Base-by-base conservation (phyloP, 1,284 basidiomycete species). In the Leccinum insolens region DNA sequence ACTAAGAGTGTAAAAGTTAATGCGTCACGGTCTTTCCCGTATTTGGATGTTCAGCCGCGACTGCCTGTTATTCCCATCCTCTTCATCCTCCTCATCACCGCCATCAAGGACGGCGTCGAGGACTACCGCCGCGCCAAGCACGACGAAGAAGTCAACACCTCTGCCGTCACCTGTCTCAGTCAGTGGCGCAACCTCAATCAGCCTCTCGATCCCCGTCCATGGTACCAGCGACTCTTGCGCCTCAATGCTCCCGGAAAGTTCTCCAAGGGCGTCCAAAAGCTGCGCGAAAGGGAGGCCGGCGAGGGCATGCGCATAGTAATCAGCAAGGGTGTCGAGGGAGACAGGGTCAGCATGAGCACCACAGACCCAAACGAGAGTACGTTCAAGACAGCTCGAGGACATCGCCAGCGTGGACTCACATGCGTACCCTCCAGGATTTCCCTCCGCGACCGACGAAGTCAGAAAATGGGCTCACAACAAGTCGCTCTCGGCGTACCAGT, bases 91-190 rank as follows among this genome's bases (percentile, higher is more conserved):
- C 79, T 84, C 39, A 92, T 98, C 69, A 98, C 97, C 7, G 96
- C 92, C 11, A 89, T 98, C 82, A 99, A 98, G 80, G 96, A 99
- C 78, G 95, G 90, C 12, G 84, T 98, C 66, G 97, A 99, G 82
- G 96, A 99, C 80, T 96, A 95, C 78, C 89, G 96, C 25, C 88
- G 96, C 68, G 92, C 93, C 5, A 78, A 82, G 4, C 85, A 97
- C 60, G 96, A 99, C 77, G 94, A 98, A 72, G 89, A 96, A 76
- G 95, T 97, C 73, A 97, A 97, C 82, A 95, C 90, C 65, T 95
- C 93, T 0, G 92, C 95, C 9, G 89, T 91, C 15, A 96, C 95
- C 0, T 91, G 93, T 71, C 88, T 99, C 11, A 92, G 89, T 8
- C 88, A 91, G 69, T 97, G 95, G 94, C 86, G 85, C 67, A 99